These are phyloP conservation scores for Microdochium paspali DNA, from an alignment of 2,329 filamentous ascomycete species.

Conservation along the genomic window DNA sequence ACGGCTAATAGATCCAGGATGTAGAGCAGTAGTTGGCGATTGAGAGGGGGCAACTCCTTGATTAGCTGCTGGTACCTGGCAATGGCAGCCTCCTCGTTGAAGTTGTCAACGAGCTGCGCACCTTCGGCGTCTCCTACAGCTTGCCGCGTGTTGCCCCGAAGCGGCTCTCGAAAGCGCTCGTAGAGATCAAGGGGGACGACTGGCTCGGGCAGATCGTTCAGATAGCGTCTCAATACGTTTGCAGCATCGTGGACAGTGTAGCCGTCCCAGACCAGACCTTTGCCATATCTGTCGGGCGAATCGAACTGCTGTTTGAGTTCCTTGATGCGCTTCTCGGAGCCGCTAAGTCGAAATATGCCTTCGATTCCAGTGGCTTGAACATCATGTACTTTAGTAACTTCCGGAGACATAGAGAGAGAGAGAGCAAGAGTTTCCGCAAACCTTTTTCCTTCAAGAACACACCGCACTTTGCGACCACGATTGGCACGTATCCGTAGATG, in stretches of 20 bases:
- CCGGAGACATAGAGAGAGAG: constrained; percentile 8
- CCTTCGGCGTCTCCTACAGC: constrained; percentile 61
- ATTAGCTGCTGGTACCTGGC: constrained; percentile 80
- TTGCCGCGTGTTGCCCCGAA: constrained; percentile 63
- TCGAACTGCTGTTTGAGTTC: constrained; percentile 88
- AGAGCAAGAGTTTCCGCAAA: constrained; percentile 31
- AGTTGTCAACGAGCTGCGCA: constrained; percentile 62
- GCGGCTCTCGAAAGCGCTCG: constrained; percentile 77
- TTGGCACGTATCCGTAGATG: constrained; percentile 97
- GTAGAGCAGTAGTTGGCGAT: constrained; percentile 88
- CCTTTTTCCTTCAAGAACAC: constrained; percentile 98
- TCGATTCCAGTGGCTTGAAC: constrained; percentile 78
- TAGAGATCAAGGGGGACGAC: constrained; percentile 94
- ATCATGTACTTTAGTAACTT: constrained; percentile 12
- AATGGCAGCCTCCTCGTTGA: constrained; percentile 70
- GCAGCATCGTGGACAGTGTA: constrained; percentile 98
- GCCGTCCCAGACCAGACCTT: constrained; percentile 92
- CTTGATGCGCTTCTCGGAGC: constrained; percentile 96
- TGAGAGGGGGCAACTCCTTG: constrained; percentile 83
- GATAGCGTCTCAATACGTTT: constrained; percentile 88
- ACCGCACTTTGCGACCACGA: constrained; percentile 96
- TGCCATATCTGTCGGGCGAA: constrained; percentile 90
- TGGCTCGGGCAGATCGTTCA: constrained; percentile 92
- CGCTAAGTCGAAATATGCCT: constrained; percentile 91
- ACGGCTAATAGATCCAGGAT: constrained; percentile 93